These are phyloP conservation scores for Saksenaea vasiformis DNA, from an alignment of 371 early-diverging fungal species.

Conservation along the genomic window DNA sequence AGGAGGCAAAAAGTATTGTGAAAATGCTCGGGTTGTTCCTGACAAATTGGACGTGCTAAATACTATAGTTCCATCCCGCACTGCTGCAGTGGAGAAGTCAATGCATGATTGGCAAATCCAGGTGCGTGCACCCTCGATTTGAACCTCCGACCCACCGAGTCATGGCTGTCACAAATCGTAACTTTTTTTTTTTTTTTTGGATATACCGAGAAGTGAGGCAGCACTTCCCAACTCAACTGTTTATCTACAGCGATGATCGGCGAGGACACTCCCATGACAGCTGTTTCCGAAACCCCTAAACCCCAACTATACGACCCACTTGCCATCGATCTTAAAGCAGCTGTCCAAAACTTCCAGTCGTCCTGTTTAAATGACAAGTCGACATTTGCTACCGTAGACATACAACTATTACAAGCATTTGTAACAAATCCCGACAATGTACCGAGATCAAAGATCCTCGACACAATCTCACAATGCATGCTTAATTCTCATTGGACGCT, in stretches of 20 bases:
- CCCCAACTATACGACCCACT: slow-evolving; percentile 35
- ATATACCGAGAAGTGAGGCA: not conserved
- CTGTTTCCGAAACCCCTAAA: slow-evolving; percentile 5
- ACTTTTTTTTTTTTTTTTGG: not conserved
- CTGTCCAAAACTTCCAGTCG: slow-evolving; percentile 26
- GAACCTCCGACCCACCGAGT: too few relatives aligned
- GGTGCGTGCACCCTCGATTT: too few relatives aligned
- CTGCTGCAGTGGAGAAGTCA: too few relatives aligned
- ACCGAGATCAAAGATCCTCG: slow-evolving; percentile 24
- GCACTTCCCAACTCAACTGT: not conserved
- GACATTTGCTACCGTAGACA: slow-evolving; percentile 10
- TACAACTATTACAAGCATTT: slow-evolving; percentile 13
- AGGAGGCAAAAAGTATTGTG: too few relatives aligned
- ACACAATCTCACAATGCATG: slow-evolving; percentile 38
- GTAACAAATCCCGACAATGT: slow-evolving; percentile 14
- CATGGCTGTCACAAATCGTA: not conserved
- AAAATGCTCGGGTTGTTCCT: too few relatives aligned
- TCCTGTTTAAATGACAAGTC: slow-evolving; percentile 9
- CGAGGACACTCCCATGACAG: slow-evolving; percentile 7
- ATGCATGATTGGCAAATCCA: too few relatives aligned
- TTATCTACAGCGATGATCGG: slow-evolving; percentile 6
- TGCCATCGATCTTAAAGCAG: slow-evolving; percentile 30
- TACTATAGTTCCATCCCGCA: too few relatives aligned
- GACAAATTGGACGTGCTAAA: too few relatives aligned
- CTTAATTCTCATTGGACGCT: slow-evolving; percentile 36